Evolutionary conservation across 768 basidiomycete genomes (phyloP), one percentile per base, ranked within the genome.

Genomic region (Mycena rebaudengoi): DNA sequence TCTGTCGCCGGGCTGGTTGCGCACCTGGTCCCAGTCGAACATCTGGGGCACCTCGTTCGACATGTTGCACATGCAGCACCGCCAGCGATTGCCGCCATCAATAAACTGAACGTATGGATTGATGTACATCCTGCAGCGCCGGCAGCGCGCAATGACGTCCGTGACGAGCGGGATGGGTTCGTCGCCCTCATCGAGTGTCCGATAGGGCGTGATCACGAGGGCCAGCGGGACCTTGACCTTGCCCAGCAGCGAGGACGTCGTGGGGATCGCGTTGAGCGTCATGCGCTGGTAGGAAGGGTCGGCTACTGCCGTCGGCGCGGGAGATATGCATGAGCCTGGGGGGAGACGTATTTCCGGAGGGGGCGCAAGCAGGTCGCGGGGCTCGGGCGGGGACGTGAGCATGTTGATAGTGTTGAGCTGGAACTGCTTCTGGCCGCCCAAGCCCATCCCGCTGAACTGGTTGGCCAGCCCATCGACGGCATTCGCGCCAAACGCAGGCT

Each of bases 51-150:
- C 96, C 78, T 99, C 98, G 75, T 99, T 99, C 40, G 94, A 92
- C 86, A 99, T 89, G 71, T 91, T 94, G 77, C 98, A 99, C 95
- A 99, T 95, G 78, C 95, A 97, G 77, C 98, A 99, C 74, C 98
- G 92, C 98, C 98, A 99, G 66, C 92, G 89, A 78, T 95, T 96
- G 29, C 98, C 98, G 56, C 96, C 96, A 71, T 99, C 98, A 71
- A 99, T 94, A 76, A 99, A 99, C 72, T 95, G 94, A 21, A 98
- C 96, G 72, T 92, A 99, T 4, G 97, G 96, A 73, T 98, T 97
- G 77, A 99, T 98, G 79, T 98, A 98, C 33, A 95, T 91, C 73
- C 97, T 88, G 83, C 97, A 98, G 20, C 97, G 87, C 65, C 97
- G 86, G 80, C 97, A 98, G 43, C 97, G 91, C 41, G 97, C 96